A percentile compares a stretch with the other conserved stretches of the same genome.
phyloP scores from a whole-genome alignment of 768 basidiomycete species.

The Paxillus involutus region DNA sequence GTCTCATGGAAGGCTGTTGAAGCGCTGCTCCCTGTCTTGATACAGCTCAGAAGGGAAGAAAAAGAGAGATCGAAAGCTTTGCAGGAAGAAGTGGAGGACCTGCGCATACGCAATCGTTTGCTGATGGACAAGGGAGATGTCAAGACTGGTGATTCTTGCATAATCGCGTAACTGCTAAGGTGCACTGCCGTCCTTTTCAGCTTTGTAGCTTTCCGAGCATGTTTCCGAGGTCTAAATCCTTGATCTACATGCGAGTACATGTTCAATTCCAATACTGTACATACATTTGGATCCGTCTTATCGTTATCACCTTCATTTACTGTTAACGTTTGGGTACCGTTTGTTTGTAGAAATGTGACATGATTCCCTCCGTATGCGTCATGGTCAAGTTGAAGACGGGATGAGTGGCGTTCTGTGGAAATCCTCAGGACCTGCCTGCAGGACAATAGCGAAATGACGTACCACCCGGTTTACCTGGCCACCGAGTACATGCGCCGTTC shows the following conservation, averaged over 20 bases:
- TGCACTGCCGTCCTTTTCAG: not conserved
- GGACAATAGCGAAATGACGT: constrained; percentile 25
- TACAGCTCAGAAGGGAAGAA: constrained; percentile 45
- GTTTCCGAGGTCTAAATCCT: too few relatives aligned
- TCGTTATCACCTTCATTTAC: constrained; percentile 4
- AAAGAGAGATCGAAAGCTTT: constrained; percentile 36
- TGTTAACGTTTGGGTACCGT: constrained; percentile 35
- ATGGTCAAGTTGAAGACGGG: constrained; percentile 76
- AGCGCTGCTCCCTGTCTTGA: constrained; percentile 43
- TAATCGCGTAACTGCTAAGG: constrained; percentile 22
- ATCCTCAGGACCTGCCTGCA: not conserved
- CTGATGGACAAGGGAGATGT: constrained; percentile 36
- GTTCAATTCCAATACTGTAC: not conserved
- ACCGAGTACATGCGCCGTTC: constrained; percentile 55
- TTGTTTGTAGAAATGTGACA: constrained; percentile 75
- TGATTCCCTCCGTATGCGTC: constrained; percentile 63
- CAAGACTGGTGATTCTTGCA: constrained; percentile 27
- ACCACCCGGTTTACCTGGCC: constrained; percentile 64
- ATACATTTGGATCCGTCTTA: not conserved
- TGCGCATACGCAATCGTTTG: constrained; percentile 44
- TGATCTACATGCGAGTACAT: too few relatives aligned
- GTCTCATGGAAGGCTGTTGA: constrained; percentile 43
- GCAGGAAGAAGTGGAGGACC: constrained; percentile 48
- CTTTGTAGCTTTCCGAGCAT: too few relatives aligned
- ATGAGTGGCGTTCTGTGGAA: constrained; percentile 72